Percentiles rank a stretch among this genome's conserved stretches.
Evolutionary conservation across 306 rosid genomes (phyloP).

Genomic region (Hylodesmum podocarpum): DNA sequence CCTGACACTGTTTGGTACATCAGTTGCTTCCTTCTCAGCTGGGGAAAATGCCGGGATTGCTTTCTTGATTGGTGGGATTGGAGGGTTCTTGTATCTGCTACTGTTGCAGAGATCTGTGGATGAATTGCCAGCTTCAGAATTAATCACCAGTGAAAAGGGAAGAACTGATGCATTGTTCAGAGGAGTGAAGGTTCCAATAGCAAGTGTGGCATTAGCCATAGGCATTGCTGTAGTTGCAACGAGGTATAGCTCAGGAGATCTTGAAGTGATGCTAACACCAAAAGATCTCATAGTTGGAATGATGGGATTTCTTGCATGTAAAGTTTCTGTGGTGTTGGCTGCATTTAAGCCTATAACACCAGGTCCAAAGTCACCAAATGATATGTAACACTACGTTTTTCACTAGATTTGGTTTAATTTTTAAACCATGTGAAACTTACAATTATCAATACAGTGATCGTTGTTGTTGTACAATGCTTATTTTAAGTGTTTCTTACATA

Average conservation of each 20-base stretch:
- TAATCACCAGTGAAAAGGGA: constrained; percentile 25
- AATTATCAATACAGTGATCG: background rate
- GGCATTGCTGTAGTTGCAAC: constrained; percentile 47
- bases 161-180: constrained; percentile 33
- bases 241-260: constrained; percentile 56
- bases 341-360: constrained; percentile 68
- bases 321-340: constrained; percentile 77
- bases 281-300: constrained; percentile 69
- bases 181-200: constrained; percentile 57
- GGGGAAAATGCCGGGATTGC: constrained; percentile 61
- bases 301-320: constrained; percentile 82
- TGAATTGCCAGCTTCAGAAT: constrained; percentile 65
- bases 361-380: constrained; percentile 47
- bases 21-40: constrained; percentile 46
- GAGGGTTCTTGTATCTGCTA: constrained; percentile 80
- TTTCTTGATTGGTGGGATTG: constrained; percentile 77
- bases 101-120: constrained; percentile 87
- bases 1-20: constrained; percentile 60
- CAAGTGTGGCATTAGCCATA: constrained; percentile 55
- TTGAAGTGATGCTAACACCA: constrained; percentile 47
- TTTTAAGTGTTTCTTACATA: background rate
- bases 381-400: constrained; percentile 5
- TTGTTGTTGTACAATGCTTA: background rate
- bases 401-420: background rate
- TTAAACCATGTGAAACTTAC: background rate